These are phyloP conservation scores for Calonectria henricotiae DNA, from an alignment of 2,329 filamentous ascomycete genomes.

Conservation along the genomic window DNA sequence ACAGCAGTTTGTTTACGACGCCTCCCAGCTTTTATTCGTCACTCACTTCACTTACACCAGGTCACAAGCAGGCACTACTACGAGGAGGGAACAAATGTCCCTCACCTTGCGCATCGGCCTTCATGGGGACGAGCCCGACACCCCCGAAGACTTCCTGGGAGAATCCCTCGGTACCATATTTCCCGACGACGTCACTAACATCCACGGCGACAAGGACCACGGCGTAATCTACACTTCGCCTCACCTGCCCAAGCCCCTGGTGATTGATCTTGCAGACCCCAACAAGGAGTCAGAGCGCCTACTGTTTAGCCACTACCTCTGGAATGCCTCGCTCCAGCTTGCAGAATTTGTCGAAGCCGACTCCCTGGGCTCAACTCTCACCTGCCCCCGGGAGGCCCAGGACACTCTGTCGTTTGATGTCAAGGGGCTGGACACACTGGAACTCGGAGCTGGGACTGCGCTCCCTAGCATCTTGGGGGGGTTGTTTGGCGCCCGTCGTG, in stretches of 20 bases:
- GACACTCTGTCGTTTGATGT: constrained; percentile 62
- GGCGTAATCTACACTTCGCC: constrained; percentile 74
- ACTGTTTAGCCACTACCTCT: constrained; percentile 82
- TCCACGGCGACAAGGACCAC: constrained; percentile 76
- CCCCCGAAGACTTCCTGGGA: constrained; percentile 74
- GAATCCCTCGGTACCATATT: constrained; percentile 76
- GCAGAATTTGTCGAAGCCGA: constrained; percentile 72
- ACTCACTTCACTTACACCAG: constrained; percentile 22
- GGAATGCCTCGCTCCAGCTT: constrained; percentile 76
- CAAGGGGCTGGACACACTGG: constrained; percentile 69
- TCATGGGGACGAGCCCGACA: constrained; percentile 42
- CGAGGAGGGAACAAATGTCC: constrained; percentile 56
- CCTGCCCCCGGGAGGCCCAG: constrained; percentile 38
- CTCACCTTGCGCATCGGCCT: constrained; percentile 59
- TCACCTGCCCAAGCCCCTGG: constrained; percentile 63
- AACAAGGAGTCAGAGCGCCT: constrained; percentile 68
- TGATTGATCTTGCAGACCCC: constrained; percentile 66
- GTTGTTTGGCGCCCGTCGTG: constrained; percentile 65
- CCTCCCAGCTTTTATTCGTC: neutral
- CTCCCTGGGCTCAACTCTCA: constrained; percentile 54
- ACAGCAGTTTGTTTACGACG: neutral
- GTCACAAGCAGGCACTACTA: neutral
- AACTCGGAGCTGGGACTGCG: constrained; percentile 79
- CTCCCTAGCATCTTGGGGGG: constrained; percentile 68
- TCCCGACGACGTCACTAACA: constrained; percentile 77